phyloP scores from a whole-genome alignment of 306 rosid genomes.

The Trifolium subterraneum region DNA sequence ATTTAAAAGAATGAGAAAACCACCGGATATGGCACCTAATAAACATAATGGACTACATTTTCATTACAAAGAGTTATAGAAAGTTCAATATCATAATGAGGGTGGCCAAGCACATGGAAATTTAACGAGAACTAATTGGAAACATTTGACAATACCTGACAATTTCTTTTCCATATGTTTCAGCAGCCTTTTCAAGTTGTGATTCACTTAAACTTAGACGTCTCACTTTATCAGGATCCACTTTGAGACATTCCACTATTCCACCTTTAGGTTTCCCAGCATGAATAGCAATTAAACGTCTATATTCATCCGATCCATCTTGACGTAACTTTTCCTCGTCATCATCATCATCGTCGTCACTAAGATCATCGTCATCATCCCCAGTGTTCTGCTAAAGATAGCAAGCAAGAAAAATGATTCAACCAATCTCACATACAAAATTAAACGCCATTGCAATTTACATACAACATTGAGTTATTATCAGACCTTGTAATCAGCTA shows the following conservation, averaged over 20 bases:
- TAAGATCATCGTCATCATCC: constrained; percentile 54
- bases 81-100: constrained; percentile 30
- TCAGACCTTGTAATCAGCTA: constrained; percentile 67
- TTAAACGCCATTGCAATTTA: constrained; percentile 19
- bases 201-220: constrained; percentile 96
- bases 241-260: constrained; percentile 71
- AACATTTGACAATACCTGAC: constrained; percentile 64
- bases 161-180: constrained; percentile 72
- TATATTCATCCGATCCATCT: constrained; percentile 65
- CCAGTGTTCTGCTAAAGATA: constrained; percentile 50
- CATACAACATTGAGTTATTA: constrained; percentile 25
- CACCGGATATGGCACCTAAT: constrained; percentile 26
- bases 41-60: not conserved
- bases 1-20: constrained; percentile 11
- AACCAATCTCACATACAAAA: constrained; percentile 28
- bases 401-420: constrained; percentile 39
- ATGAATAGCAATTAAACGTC: constrained; percentile 88
- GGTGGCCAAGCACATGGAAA: too few relatives aligned
- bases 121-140: constrained; percentile 11
- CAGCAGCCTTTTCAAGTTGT: constrained; percentile 77
- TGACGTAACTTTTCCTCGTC: constrained; percentile 52
- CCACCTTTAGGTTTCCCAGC: constrained; percentile 99
- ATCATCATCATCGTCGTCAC: constrained; percentile 59
- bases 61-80: constrained; percentile 32
- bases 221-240: constrained; percentile 84